A percentile compares a stretch with the other conserved stretches of the same genome.
Evolutionary conservation across 2,329 filamentous ascomycete species (phyloP).

Genomic region (Diaporthe sp.): DNA sequence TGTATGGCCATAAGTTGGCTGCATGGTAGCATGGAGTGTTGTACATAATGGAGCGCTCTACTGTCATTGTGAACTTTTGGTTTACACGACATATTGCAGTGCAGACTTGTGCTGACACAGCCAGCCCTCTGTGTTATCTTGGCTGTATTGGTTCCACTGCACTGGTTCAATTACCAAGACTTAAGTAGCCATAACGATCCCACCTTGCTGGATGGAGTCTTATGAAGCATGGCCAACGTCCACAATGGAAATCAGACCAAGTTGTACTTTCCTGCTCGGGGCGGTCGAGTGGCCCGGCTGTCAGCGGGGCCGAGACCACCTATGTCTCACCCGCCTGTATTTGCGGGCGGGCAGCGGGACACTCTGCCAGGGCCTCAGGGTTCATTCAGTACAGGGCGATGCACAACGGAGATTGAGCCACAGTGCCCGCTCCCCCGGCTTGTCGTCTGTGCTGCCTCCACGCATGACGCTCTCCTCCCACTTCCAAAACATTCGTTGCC

Average conservation of each 20-base stretch:
- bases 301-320: conserved; percentile 18
- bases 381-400: background rate
- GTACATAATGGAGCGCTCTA: background rate
- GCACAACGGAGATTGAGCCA: background rate
- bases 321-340: conserved; percentile 12
- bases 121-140: background rate
- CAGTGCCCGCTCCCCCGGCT: background rate
- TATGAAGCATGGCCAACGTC: background rate
- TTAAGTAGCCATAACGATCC: background rate
- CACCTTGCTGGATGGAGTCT: background rate
- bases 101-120: background rate
- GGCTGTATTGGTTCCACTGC: background rate
- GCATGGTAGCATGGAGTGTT: too few species aligned
- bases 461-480: conserved; percentile 14
- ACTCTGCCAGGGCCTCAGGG: background rate
- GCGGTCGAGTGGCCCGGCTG: conserved; percentile 16
- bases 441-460: conserved; percentile 8
- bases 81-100: background rate
- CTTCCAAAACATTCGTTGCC: conserved; percentile 17
- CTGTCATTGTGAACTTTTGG: background rate
- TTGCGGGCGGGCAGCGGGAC: background rate
- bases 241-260: background rate
- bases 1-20: too few species aligned
- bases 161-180: too few species aligned
- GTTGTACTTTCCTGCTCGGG: background rate